Base-by-base conservation (phyloP, 2,329 filamentous ascomycete genomes). In the Septoria linicola region DNA sequence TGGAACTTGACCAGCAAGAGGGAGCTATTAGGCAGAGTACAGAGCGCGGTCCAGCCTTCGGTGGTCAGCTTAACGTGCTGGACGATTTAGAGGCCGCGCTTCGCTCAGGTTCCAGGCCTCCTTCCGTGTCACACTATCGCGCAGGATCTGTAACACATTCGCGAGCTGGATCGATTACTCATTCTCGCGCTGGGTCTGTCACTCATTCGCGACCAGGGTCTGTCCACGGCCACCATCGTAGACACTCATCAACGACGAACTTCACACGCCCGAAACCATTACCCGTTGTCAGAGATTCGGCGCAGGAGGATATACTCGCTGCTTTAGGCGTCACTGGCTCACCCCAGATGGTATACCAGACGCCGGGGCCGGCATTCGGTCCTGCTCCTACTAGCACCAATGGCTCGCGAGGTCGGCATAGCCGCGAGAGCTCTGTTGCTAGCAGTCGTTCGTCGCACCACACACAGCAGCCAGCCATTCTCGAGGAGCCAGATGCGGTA, bases 311-410 rank as follows among this genome's bases (percentile, higher is more conserved):
- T 23, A 61, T 70, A 11, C 63, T 71, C 25, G 67, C 68, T 2
- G 59, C 59, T 5, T 59, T 71, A 13, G 69, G 69, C 10, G 69
- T 71, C 8, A 68, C 65, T 19, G 69, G 69, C 17, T 66, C 66
- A 13, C 66, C 69, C 5, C 69, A 68, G 52, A 53, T 63, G 14
- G 66, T 70, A 23, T 70, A 67, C 51, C 58, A 68, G 49, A 70
- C 68, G 14, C 68, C 68, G 17, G 67, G 67, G 20, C 68, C 68
- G 23, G 68, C 68, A 3, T 61, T 67, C 41, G 65, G 63, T 1
- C 61, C 67, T n/a, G 60, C 61, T 4, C 59, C 59, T 2, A 50
- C 55, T 8, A 37, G 42, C 8, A 36, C 42, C 5, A 27, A 10
- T 27, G 10, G 23, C 10, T 27, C 23, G 23, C 44, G 42, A 23